Evolutionary conservation across 192 early-diverging fungal genomes (phyloP), one percentile per base, ranked within the genome.

Genomic region (Entomortierella chlamydospora): DNA sequence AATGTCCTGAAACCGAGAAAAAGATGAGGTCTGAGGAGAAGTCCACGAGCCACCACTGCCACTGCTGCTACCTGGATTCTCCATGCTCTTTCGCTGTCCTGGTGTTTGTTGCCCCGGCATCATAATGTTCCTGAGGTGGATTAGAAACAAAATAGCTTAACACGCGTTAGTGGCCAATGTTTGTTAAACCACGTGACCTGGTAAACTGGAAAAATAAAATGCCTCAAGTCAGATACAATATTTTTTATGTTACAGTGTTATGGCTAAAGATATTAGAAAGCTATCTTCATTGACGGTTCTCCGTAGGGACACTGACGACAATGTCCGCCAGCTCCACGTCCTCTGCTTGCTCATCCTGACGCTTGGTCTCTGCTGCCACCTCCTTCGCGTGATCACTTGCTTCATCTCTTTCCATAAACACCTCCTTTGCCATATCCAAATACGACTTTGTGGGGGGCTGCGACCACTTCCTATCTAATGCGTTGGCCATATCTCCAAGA

Each of bases 381-480:
- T 61, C 62, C 68, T 79, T 30, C 26, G 76, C 67, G 22, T 70
- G 67, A 2, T 79, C 65, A 34, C 26, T 63, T 28, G 64, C 68
- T 25, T 79, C 76, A 3, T 79, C 68, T 34, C 68, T 69, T 39
- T 79, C 76, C 62, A 66, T 66, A 47, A 79, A 70, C 10, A 68
- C 26, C 25, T 79, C 76, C 68, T 79, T 79, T 54, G 51, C 76
- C 76, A 79, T 66, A 20, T 79, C 76, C 49, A 79, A 13, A 52
- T 79, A 79, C 17, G 76, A 50, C 76, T 70, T 70, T n/a, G 41
- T 12, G 6, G 68, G 51, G 22, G 79, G 83, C 28, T 81, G 60
- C 9, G 58, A 56, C 85, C 85, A 87, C 41, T 80, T 81, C 64
- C 60, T 64, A 13, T 87, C 83, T 42, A 87, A 52, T 13, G 71